Evolutionary conservation across 768 basidiomycete genomes (phyloP).

Genomic region (Auricularia sp.): DNA sequence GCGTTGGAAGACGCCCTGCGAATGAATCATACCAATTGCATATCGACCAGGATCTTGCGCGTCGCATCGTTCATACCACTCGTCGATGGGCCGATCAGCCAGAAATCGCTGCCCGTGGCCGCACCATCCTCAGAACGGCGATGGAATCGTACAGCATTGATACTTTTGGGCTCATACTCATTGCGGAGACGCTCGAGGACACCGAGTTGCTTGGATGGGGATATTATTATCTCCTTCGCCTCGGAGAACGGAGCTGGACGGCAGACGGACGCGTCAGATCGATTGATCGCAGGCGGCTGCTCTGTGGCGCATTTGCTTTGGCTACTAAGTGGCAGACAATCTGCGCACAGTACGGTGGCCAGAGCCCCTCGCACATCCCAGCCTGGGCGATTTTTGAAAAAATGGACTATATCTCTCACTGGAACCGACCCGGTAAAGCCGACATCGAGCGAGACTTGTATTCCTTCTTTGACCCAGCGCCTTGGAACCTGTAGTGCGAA

Average conservation of each 20-base stretch:
- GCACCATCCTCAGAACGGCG: background rate
- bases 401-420: background rate
- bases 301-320: background rate
- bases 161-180: background rate
- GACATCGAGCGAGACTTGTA: background rate
- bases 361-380: background rate
- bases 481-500: background rate
- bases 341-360: background rate
- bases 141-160: background rate
- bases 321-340: background rate
- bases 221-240: background rate
- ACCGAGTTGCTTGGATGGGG: background rate
- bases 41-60: background rate
- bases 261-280: background rate
- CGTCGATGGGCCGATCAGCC: background rate
- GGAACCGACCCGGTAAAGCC: background rate
- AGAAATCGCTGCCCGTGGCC: background rate
- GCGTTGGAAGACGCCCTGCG: background rate
- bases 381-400: background rate
- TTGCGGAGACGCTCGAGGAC: background rate
- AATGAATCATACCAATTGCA: background rate
- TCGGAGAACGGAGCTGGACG: background rate
- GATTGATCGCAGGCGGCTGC: background rate
- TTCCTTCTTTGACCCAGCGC: background rate
- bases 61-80: background rate